Conservation (phyloP, 208 protist species). For the Acanthamoeba divionensis region DNA sequence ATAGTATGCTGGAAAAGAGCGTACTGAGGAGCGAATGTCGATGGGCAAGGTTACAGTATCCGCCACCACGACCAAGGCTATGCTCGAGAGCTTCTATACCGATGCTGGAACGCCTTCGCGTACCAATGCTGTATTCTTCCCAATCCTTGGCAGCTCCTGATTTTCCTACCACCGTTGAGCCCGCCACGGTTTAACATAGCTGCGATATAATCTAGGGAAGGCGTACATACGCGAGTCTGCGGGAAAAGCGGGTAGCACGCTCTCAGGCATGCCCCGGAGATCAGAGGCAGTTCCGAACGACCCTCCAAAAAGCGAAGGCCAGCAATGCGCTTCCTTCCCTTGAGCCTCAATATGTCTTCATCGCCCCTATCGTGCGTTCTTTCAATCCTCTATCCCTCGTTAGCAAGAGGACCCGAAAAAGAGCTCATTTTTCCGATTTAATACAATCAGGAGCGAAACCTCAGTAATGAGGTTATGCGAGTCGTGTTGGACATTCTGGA, state of each 20-base stretch:
- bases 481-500: background rate
- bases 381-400: background rate
- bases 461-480: background rate
- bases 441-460: background rate
- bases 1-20: conserved; percentile 18
- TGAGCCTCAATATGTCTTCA: conserved; percentile 33
- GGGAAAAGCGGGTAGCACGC: background rate
- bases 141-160: too few relatives aligned
- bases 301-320: background rate
- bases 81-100: conserved; percentile 45
- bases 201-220: too few relatives aligned
- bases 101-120: background rate
- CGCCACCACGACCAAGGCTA: background rate
- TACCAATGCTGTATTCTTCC: background rate
- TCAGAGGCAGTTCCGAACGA: background rate
- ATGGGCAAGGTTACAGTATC: background rate
- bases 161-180: too few relatives aligned
- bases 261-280: background rate
- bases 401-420: background rate
- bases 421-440: background rate
- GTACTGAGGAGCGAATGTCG: background rate
- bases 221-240: background rate
- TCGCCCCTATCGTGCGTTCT: background rate
- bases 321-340: background rate
- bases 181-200: too few relatives aligned